phyloP scores from a whole-genome alignment of 1,139 yeast genomes.

The Petasospora rhodanensis region DNA sequence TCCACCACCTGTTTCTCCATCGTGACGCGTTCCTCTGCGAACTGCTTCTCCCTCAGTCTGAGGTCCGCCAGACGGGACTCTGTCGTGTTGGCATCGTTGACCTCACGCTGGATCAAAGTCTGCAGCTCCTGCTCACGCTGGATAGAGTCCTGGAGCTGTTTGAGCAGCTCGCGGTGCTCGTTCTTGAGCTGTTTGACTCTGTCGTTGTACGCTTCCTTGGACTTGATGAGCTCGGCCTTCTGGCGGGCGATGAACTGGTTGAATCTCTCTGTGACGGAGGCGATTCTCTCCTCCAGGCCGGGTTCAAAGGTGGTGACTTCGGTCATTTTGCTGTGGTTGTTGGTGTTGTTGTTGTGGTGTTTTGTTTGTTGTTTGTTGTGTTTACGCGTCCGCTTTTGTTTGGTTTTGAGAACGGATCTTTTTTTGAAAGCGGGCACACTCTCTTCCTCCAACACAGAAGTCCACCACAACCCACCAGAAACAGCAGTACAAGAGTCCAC shows the following conservation, averaged over 20 bases:
- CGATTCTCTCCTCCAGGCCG: no score
- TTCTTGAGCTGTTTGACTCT: constrained; percentile 19
- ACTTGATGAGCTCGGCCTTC: constrained; percentile 20
- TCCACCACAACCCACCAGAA: not conserved
- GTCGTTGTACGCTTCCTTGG: constrained; percentile 22
- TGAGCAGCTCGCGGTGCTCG: constrained; percentile 25
- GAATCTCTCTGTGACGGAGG: constrained; percentile 26
- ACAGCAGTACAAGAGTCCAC: no score
- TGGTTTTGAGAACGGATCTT: no score
- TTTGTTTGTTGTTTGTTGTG: no score
- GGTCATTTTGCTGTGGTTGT: no score
- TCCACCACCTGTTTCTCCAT: constrained; percentile 24
- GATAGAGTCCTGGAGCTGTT: constrained; percentile 20
- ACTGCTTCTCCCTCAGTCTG: constrained; percentile 17
- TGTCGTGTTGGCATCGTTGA: constrained; percentile 18
- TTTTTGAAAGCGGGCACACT: no score
- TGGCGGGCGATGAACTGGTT: constrained; percentile 24
- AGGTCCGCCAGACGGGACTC: constrained; percentile 21
- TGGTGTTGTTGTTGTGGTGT: no score
- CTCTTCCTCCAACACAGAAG: not conserved
- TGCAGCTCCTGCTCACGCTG: constrained; percentile 25
- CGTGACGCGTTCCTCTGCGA: constrained; percentile 24
- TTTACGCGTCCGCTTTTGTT: no score
- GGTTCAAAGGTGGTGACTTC: no score
- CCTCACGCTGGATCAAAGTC: constrained; percentile 19